Percentiles rank a stretch among this genome's conserved stretches.
These are phyloP conservation scores for Debaryomycetaceae sp. DNA, from an alignment of 1,139 yeast genomes.

Conservation along the genomic window DNA sequence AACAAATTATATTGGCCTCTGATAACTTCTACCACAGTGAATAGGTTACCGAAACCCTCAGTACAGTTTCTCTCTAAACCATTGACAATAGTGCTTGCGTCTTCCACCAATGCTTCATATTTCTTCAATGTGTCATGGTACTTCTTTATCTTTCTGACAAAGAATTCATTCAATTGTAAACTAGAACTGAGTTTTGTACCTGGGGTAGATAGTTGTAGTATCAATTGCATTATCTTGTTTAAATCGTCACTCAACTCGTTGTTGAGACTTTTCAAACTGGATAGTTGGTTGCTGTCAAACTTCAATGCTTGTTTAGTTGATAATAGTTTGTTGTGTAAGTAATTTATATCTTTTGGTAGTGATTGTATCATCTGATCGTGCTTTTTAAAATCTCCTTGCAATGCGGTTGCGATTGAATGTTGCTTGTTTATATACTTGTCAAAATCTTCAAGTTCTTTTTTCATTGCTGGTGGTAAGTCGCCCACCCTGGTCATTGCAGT, in stretches of 20 bases:
- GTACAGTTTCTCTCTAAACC: conserved; percentile 44
- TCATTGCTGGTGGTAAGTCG: conserved; percentile 76
- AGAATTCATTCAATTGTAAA: conserved; percentile 45
- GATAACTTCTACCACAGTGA: conserved; percentile 60
- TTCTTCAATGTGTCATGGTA: conserved; percentile 63
- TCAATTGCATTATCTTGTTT: conserved; percentile 61
- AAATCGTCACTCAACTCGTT: conserved; percentile 68
- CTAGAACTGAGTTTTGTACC: conserved; percentile 62
- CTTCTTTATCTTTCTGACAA: conserved; percentile 57
- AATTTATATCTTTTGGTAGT: conserved; percentile 81
- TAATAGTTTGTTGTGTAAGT: conserved; percentile 57
- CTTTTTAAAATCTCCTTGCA: conserved; percentile 58
- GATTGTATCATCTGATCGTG: conserved; percentile 73
- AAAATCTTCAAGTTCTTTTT: conserved; percentile 69
- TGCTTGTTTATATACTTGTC: conserved; percentile 84
- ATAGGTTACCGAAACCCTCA: conserved; percentile 51
- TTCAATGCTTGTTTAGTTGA: conserved; percentile 68
- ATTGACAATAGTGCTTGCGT: conserved; percentile 52
- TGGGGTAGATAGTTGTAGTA: conserved; percentile 64
- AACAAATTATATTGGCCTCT: conserved; percentile 80
- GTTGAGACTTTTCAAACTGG: conserved; percentile 35
- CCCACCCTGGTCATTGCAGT: conserved; percentile 86
- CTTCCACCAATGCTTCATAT: conserved; percentile 73
- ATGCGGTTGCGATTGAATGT: conserved; percentile 74
- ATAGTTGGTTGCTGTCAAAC: conserved; percentile 36